Conservation (phyloP, 495 filamentous ascomycete genomes). For the Corynascus novoguineensis region DNA sequence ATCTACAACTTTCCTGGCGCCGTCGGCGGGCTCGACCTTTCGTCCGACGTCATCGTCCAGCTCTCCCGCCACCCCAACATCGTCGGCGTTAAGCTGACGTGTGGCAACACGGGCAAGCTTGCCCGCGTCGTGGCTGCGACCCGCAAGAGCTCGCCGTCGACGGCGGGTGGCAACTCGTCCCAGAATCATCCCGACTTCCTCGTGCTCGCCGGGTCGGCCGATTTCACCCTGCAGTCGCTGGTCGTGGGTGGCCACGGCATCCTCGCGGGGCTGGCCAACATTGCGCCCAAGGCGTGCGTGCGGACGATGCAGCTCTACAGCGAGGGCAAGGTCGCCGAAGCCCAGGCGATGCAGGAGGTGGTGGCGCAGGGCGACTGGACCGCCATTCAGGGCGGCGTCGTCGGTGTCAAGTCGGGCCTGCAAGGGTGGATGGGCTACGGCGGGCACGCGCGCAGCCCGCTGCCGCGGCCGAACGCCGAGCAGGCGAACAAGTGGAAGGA, state of each 20-base stretch:
- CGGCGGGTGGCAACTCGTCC: conserved; percentile 44
- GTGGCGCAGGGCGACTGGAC: conserved; percentile 83
- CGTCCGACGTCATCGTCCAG: conserved; percentile 69
- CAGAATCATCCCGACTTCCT: conserved; percentile 59
- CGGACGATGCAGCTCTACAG: conserved; percentile 66
- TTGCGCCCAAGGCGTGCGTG: conserved; percentile 73
- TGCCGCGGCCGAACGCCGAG: conserved; percentile 60
- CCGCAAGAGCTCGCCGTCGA: conserved; percentile 49
- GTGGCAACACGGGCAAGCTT: conserved; percentile 90
- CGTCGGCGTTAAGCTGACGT: conserved; percentile 85
- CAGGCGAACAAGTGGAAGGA: conserved; percentile 59
- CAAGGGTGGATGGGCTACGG: conserved; percentile 77
- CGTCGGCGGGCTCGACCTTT: conserved; percentile 73
- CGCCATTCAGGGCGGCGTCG: conserved; percentile 78
- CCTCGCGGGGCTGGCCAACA: conserved; percentile 78
- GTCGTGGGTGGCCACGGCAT: conserved; percentile 80
- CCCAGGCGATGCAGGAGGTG: conserved; percentile 69
- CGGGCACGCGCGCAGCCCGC: conserved; percentile 67
- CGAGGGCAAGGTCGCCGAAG: conserved; percentile 63
- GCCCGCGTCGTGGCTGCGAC: conserved; percentile 76
- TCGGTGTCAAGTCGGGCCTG: conserved; percentile 77
- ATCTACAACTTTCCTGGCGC: conserved; percentile 94
- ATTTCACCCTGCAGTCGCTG: conserved; percentile 82
- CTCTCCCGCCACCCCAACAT: conserved; percentile 80
- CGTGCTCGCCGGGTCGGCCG: conserved; percentile 80